Evolutionary conservation across 371 early-diverging fungal species (phyloP).

Genomic region (Rhizopus sp.): DNA sequence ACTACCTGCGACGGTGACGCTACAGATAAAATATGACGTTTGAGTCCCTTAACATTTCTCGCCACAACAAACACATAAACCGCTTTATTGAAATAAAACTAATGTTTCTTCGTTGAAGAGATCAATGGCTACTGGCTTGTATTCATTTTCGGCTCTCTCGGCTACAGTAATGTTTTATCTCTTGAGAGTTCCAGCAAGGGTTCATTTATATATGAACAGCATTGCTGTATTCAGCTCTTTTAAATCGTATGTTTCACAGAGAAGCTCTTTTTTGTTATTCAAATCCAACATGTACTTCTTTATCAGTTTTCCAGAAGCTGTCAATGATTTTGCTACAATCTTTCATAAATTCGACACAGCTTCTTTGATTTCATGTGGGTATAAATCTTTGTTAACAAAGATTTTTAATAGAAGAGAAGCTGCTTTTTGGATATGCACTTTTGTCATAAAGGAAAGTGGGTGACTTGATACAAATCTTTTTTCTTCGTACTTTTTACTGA

Average conservation of each 20-base stretch:
- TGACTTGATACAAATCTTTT: constrained; percentile 8
- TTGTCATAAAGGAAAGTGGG: constrained; percentile 8
- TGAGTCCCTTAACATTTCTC: too few relatives aligned
- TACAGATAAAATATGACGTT: too few relatives aligned
- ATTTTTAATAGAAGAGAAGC: constrained; percentile 11
- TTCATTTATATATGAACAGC: constrained; percentile 5
- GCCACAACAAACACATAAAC: too few relatives aligned
- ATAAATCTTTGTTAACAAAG: constrained; percentile 8
- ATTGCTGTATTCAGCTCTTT: not conserved
- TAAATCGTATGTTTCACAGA: constrained; percentile 7
- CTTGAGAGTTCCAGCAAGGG: constrained; percentile 6
- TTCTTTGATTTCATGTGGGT: constrained; percentile 4
- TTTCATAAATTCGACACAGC: constrained; percentile 4
- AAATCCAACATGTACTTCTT: constrained; percentile 7
- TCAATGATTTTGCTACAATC: constrained; percentile 10
- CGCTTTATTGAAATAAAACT: not conserved
- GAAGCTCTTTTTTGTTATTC: constrained; percentile 2
- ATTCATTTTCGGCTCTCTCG: constrained; percentile 10
- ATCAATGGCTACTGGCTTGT: constrained; percentile 1
- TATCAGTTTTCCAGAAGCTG: constrained; percentile 10
- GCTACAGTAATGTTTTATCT: constrained; percentile 5
- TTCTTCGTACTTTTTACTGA: constrained; percentile 7
- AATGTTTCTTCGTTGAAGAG: not conserved
- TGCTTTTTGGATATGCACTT: constrained; percentile 3
- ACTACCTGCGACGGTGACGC: too few relatives aligned